Conservation (phyloP, 2,329 filamentous ascomycete genomes). For the Penicillium sp. region DNA sequence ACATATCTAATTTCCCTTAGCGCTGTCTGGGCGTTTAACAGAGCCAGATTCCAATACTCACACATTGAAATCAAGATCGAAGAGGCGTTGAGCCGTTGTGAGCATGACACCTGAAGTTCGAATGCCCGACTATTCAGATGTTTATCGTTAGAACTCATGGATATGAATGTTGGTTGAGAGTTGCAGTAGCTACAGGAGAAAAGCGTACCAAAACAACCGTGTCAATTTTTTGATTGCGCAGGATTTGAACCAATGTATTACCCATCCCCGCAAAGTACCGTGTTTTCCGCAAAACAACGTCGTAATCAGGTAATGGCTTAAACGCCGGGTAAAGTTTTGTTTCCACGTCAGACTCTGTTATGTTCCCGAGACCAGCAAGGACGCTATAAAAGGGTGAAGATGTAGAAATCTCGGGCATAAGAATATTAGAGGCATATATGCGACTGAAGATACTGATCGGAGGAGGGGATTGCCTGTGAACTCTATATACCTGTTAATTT, state of each 20-base stretch:
- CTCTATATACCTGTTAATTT: not conserved
- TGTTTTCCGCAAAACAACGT: not conserved
- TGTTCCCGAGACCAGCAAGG: not conserved
- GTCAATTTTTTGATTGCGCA: not conserved
- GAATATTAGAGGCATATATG: not conserved
- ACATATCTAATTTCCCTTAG: not conserved
- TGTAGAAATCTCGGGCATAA: not conserved
- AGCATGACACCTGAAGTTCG: constrained; percentile 1
- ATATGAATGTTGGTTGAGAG: too few species aligned
- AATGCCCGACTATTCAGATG: not conserved
- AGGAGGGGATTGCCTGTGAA: not conserved
- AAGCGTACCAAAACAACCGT: not conserved
- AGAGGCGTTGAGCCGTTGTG: not conserved
- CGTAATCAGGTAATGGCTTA: not conserved
- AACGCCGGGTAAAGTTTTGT: not conserved
- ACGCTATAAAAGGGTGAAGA: not conserved
- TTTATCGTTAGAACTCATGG: not conserved
- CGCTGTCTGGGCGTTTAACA: not conserved
- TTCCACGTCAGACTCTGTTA: not conserved
- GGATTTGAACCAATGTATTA: not conserved
- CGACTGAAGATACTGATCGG: constrained; percentile 3
- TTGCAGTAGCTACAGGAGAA: not conserved
- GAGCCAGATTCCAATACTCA: not conserved
- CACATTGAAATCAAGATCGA: constrained; percentile 3
- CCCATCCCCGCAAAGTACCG: not conserved